phyloP scores from a whole-genome alignment of 2,329 filamentous ascomycete genomes.

The Delphinella strobiligena region DNA sequence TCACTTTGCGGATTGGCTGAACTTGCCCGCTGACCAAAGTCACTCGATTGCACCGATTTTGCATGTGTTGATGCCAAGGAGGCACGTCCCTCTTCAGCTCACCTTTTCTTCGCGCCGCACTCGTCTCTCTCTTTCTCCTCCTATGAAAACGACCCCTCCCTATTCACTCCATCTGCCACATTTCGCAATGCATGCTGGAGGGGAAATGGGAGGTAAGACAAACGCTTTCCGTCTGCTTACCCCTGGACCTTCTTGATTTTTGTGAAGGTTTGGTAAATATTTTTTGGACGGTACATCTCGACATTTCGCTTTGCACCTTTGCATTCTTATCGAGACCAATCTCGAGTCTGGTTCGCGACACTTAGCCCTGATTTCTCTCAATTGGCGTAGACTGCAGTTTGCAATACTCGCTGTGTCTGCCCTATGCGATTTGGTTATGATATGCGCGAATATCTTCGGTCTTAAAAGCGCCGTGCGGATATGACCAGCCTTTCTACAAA shows the following conservation, averaged over 20 bases:
- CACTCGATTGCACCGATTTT: no score
- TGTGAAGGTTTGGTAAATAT: conserved; percentile 12
- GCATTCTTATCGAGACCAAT: no score
- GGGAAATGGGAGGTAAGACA: conserved; percentile 12
- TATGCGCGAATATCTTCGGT: no score
- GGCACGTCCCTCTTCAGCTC: conserved; percentile 1
- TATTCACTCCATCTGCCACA: conserved; percentile 11
- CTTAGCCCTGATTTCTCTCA: no score
- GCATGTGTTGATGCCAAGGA: no score
- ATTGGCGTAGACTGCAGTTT: no score
- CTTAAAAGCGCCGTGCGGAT: no score
- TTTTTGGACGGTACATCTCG: conserved; percentile 9
- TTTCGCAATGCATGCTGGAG: conserved; percentile 9
- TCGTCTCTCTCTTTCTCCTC: conserved; percentile 6
- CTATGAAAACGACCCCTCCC: conserved; percentile 11
- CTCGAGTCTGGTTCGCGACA: no score
- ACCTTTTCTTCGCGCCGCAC: conserved; percentile 5
- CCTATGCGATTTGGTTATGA: no score
- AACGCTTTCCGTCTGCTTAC: conserved; percentile 14
- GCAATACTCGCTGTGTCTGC: no score
- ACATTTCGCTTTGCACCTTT: no score
- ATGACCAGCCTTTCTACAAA: no score
- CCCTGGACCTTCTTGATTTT: conserved; percentile 9
- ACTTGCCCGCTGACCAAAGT: background rate
- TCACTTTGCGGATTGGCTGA: background rate